Base-by-base conservation (phyloP, 2,329 filamentous ascomycete species). In the Clarireedia hainanense region DNA sequence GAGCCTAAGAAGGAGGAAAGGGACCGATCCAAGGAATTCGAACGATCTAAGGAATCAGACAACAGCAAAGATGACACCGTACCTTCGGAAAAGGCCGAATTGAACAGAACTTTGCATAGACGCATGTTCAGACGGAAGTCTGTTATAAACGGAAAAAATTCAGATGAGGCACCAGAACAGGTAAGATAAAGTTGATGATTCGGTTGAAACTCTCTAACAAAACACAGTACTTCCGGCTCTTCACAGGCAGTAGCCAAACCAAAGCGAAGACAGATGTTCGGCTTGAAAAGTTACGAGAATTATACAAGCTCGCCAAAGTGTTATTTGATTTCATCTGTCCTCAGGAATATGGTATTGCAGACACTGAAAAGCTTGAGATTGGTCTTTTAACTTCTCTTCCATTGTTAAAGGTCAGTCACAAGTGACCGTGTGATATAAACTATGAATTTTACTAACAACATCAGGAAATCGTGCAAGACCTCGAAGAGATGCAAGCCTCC, bases 281-380 rank as follows among this genome's bases (percentile, higher is more conserved):
- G 5, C 85, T 97, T 12, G 87, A 91, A 63, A 94, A 94, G 59
- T 78, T 99, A 45, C 85, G 94, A 60, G 91, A 99, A 71, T 77
- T 99, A 55, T 99, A 97, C 73, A 89, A 89, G 64, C 78, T 96
- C 47, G 89, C 90, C 56, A 99, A 99, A 73, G 86, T 97, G 12
- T 75, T 99, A 14, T 99, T 99, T 67, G 94, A 99, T 72, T 99
- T 96, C 70, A 95, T 99, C 65, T 96, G 94, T 54, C 94, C 94
- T 1, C 94, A 99, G 67, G 94, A 99, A 72, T 99, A 99, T 68
- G 94, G 94, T 53, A 99, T 99, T 63, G 90, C 88, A 4, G 88
- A 96, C 67, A 86, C 84, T 57, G 94, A 99, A 73, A 99, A 99
- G 76, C 81, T 99, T n/a, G 94, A 99, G 70, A 99, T 99, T 70